Evolutionary conservation across 768 basidiomycete genomes (phyloP).

Genomic region (Agrocybe praecox): DNA sequence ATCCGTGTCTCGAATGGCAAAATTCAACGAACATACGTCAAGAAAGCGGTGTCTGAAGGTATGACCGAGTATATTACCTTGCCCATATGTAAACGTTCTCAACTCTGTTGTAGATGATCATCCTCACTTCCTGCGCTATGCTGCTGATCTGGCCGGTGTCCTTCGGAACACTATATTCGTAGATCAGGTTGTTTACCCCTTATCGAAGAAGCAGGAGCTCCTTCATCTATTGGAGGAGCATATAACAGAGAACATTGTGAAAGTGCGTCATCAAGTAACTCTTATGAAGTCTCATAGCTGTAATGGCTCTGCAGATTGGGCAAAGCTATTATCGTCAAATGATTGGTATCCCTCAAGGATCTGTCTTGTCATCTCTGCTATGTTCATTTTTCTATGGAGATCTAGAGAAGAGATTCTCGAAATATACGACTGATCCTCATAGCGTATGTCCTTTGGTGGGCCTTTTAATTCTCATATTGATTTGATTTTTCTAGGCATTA

Average conservation of each 20-base stretch:
- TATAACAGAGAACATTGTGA: constrained; percentile 91
- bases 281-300: background rate
- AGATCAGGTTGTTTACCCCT: constrained; percentile 69
- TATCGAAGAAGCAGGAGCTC: constrained; percentile 57
- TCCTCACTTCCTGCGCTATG: constrained; percentile 72
- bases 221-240: constrained; percentile 84
- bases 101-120: constrained; percentile 61
- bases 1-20: constrained; percentile 59
- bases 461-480: background rate
- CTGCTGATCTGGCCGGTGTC: constrained; percentile 62
- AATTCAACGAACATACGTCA: constrained; percentile 56
- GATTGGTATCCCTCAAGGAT: constrained; percentile 97
- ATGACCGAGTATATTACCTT: background rate
- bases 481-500: constrained; percentile 52
- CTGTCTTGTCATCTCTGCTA: constrained; percentile 89
- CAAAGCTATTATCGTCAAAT: constrained; percentile 80
- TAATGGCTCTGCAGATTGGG: constrained; percentile 61
- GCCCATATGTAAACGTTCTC: background rate
- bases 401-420: constrained; percentile 64
- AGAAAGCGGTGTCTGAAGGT: constrained; percentile 74
- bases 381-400: constrained; percentile 96
- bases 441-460: constrained; percentile 54
- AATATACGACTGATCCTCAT: constrained; percentile 55
- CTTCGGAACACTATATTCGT: constrained; percentile 82
- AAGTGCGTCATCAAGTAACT: constrained; percentile 45